These are phyloP conservation scores for Jimgerdemannia lactiflua DNA, from an alignment of 192 early-diverging fungal species.

Conservation along the genomic window DNA sequence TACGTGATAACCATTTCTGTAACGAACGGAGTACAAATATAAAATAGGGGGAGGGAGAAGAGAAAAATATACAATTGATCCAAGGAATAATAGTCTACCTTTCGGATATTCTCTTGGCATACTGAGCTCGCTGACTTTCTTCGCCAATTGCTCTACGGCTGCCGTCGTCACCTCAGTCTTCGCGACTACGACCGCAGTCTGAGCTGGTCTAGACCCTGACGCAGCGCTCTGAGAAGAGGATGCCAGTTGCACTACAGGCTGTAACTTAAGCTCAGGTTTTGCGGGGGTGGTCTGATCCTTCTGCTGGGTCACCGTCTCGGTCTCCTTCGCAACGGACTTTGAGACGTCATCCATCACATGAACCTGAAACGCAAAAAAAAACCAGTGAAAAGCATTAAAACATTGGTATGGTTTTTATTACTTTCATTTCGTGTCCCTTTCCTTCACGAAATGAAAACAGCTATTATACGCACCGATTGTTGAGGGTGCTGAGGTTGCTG, in stretches of 20 bases:
- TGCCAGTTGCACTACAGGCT: background rate
- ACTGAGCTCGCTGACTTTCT: slow-evolving; percentile 51
- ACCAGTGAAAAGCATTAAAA: background rate
- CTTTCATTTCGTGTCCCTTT: background rate
- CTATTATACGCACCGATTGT: background rate
- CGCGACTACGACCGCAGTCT: background rate
- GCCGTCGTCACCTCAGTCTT: slow-evolving; percentile 34
- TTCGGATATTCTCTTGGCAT: slow-evolving; percentile 16
- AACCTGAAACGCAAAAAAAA: background rate
- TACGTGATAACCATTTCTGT: too few species aligned
- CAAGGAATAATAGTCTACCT: background rate
- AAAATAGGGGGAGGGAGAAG: too few species aligned
- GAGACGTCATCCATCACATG: background rate
- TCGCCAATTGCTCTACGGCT: slow-evolving; percentile 52
- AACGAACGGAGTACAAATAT: too few species aligned
- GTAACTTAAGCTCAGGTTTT: slow-evolving; percentile 7
- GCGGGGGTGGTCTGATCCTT: slow-evolving; percentile 1
- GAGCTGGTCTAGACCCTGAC: background rate
- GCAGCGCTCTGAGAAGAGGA: background rate
- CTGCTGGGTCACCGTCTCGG: background rate
- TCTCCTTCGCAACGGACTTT: background rate
- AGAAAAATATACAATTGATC: background rate
- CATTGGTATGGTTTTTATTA: slow-evolving; percentile 5
- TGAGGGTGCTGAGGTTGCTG: slow-evolving; percentile 4
- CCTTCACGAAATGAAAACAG: too few species aligned